Evolutionary conservation across 2,329 filamentous ascomycete species (phyloP), one percentile per base, ranked within the genome.

Genomic region (Taxawa tesnikishii): DNA sequence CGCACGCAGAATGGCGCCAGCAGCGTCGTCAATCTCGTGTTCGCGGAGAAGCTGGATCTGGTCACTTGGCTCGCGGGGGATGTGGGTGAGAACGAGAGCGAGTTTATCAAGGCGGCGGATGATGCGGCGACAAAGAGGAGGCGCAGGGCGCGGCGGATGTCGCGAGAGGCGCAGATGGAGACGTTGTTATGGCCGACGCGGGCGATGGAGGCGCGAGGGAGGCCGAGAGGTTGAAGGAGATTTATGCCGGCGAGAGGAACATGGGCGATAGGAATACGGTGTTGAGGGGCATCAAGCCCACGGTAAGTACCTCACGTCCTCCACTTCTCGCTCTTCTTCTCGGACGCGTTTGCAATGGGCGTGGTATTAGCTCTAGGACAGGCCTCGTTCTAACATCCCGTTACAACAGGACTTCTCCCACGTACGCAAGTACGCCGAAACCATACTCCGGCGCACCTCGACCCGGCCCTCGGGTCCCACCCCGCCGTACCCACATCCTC

Each of bases 1-100:
- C 66, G 94, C 15, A 39, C 45, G 18, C 31, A 39, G 17, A 47
- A 53, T 24, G 74, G 71, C 12, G 66, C 67, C 8, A 77, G 77
- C 34, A 74, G 75, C 44, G 83, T 94, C 15, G 79, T 87, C 58
- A 93, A 90, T 53, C 63, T 96, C 42, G 78, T 83, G 23, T 98
- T 94, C 59, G 82, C 92, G 36, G 87, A 94, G 65, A 77, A 83
- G 33, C 62, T 94, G 33, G 88, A 96, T 55, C 65, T 98, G 40
- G 84, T 93, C 46, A 87, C 84, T 12, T 98, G 85, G 83, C 65
- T 98, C 33, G 83, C 88, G 50, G 87, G 88, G 24, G 83, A 84
- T 29, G 82, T 80, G 31, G 83, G 87, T 51, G 83, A 90, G 50
- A 58, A 63, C 24, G 57, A 92, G 50, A 88, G 80, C 56, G 88